phyloP scores from a whole-genome alignment of 352 stramenopile species.

The Globisporangium cederbergense region DNA sequence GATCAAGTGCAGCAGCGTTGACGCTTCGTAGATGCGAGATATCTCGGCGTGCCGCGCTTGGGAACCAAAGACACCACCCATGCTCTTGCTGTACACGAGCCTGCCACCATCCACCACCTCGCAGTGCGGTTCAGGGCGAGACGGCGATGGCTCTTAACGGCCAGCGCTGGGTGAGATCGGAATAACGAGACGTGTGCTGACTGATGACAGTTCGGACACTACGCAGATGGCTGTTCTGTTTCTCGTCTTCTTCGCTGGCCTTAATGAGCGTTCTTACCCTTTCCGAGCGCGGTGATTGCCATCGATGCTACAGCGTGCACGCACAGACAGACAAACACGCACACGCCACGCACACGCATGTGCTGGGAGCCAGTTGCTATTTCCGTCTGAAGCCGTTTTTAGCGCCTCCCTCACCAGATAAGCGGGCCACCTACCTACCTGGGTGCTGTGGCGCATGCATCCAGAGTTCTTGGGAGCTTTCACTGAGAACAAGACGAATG shows the following conservation, averaged over 20 bases:
- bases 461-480: background rate
- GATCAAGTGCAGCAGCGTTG: constrained; percentile 63
- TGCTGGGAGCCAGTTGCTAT: background rate
- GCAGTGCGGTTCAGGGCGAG: background rate
- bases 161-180: background rate
- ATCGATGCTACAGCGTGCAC: background rate
- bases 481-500: no score
- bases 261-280: constrained; percentile 5
- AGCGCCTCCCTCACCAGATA: background rate
- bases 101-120: constrained; percentile 15
- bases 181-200: background rate
- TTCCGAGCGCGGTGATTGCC: background rate
- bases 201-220: background rate
- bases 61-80: constrained; percentile 51
- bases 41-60: constrained; percentile 37
- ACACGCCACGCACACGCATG: background rate
- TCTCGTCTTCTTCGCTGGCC: background rate
- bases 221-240: background rate
- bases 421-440: no score
- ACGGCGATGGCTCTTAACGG: background rate
- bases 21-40: constrained; percentile 46
- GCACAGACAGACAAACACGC: background rate
- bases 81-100: constrained; percentile 21
- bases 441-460: no score
- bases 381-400: background rate